Percentiles rank a stretch among this genome's conserved stretches.
These are phyloP conservation scores for Chalciporus pseudorubinellus DNA, from an alignment of 768 basidiomycete genomes.

Conservation along the genomic window DNA sequence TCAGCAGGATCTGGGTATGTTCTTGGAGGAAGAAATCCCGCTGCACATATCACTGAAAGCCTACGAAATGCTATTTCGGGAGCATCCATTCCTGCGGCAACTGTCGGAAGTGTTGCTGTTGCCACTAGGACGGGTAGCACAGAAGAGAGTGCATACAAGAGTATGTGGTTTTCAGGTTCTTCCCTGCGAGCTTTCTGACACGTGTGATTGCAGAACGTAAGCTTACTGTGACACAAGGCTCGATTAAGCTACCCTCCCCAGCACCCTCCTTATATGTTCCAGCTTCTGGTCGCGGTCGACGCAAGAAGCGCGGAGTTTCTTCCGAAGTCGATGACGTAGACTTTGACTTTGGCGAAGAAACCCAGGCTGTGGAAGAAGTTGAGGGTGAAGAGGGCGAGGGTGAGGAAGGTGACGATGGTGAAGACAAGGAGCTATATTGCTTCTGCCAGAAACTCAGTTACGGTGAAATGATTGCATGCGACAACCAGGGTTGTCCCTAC, in stretches of 20 bases:
- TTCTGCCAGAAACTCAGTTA: constrained; percentile 62
- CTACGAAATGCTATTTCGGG: constrained; percentile 36
- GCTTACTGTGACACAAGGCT: constrained; percentile 26
- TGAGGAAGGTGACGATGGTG: constrained; percentile 49
- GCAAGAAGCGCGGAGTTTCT: constrained; percentile 36
- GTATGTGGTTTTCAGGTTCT: constrained; percentile 13
- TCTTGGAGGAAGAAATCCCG: constrained; percentile 37
- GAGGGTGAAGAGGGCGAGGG: constrained; percentile 38
- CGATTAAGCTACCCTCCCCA: constrained; percentile 36
- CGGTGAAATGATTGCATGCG: constrained; percentile 69
- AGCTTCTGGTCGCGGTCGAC: constrained; percentile 30
- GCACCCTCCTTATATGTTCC: constrained; percentile 31
- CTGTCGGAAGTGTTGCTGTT: neutral
- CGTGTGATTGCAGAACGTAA: constrained; percentile 27
- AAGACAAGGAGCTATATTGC: constrained; percentile 61
- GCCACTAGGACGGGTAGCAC: constrained; percentile 15
- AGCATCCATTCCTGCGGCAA: constrained; percentile 23
- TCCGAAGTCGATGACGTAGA: constrained; percentile 36
- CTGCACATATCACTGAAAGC: constrained; percentile 40
- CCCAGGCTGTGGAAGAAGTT: constrained; percentile 28
- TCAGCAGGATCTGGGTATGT: constrained; percentile 27
- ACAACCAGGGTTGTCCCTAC: constrained; percentile 51
- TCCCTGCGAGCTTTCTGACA: neutral
- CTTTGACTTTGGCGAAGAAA: constrained; percentile 34
- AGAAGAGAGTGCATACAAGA: constrained; percentile 31